Base-by-base conservation (phyloP, 129 eudicot genomes). In the Gnaphalium uliginosum region DNA sequence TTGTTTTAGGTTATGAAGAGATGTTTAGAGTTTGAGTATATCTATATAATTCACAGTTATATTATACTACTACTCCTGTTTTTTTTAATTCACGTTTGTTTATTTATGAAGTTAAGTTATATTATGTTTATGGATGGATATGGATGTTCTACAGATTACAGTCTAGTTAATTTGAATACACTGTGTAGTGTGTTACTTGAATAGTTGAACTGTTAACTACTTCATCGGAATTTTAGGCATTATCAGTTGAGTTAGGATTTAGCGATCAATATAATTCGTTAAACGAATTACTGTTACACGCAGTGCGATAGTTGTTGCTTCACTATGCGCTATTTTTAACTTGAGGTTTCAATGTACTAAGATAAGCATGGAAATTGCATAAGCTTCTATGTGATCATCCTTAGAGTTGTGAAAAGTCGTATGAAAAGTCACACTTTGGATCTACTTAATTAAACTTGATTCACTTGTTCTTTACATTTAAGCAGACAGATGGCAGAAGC, bases 401-500 rank as follows among this genome's bases (percentile, higher is more conserved):
- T 70, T 59, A 30, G 30, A 60, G 17, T 37, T 54, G 60, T 56
- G 56, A n/a, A 8, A 54, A 30, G 30, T 25, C 32, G 24, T 25
- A 60, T 1, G 22, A 13, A n/a, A 74, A 59, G 59, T 62, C 39
- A 60, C 43, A 39, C 18, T 62, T 74, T 13, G 50, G 57, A 7
- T 50, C 61, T 66, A 48, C 51, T 51, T 51, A 71, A 23, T 23
- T 41, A 35, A 15, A 14, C 32, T 17, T 76, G 69, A 30, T 19
- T 64, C 21, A 56, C 8, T 56, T 71, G 21, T 33, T 62, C 51
- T 3, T 27, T 41, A 30, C 66, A 61, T 41, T 27, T 61, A 46
- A 70, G 22, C 86, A 92, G 96, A 81, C 98, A 93, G 83, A 74
- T 93, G 87, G 97, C 98, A 4, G 96, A 93, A 86, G 74, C 96